Evolutionary conservation across 805 yeast species (phyloP), one percentile per base, ranked within the genome.

Genomic region (Scheffersomyces stipitis): DNA sequence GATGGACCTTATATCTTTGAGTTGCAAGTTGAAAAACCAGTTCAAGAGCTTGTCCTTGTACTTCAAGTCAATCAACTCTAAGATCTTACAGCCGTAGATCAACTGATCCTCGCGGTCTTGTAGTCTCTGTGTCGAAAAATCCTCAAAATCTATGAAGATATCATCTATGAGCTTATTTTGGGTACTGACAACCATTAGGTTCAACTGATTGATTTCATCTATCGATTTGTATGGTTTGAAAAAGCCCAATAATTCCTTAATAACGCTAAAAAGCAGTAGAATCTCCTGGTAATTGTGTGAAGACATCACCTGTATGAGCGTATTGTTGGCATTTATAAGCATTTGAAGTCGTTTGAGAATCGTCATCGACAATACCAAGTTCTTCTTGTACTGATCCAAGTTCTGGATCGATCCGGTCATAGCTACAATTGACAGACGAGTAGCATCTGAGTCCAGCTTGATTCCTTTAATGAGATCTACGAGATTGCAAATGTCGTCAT

Each of bases 341-440:
- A 90, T 90, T 53, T 89, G 95, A 26, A 93, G 68, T 43, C 96
- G 75, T 51, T 91, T 86, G 47, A 91, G 69, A 26, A 89, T 80
- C 1, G 95, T 87, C 86, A 93, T 86, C 8, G 93, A 79, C 18
- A 80, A 70, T 2, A 88, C 90, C 33, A 93, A 66, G 58, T 93
- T 93, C 54, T 78, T 79, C 66, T 93, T 93, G 24, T 90, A 81
- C 34, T 76, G 78, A 60, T 93, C 98, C 41, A 93, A 69, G 15
- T 73, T 65, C 48, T 87, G 84, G 43, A 93, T 89, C 27, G 82
- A 83, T 3, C 77, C 70, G 0, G 97, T 91, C 76, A 88, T 83
- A 3, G 55, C 60, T 9, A 81, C 69, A 37, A 89, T 86, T 3
- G 80, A 72, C 4, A 59, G 42, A 41, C 83, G 88, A 0, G 95